phyloP scores from a whole-genome alignment of 2,329 filamentous ascomycete species.

The Ophiostoma ulmi region DNA sequence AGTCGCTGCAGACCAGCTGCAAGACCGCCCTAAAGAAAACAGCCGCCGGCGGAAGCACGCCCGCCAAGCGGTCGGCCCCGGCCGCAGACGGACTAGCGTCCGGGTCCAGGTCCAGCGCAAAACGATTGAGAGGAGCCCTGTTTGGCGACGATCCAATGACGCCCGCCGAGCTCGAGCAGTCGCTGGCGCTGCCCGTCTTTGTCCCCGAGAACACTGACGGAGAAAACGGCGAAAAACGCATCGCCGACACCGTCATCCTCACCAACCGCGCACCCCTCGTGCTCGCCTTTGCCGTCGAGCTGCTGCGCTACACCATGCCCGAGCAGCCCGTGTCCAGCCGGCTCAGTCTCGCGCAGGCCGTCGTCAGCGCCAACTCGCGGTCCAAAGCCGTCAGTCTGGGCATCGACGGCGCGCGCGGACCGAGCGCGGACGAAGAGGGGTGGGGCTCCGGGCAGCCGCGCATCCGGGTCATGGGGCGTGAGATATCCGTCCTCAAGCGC shows the following conservation, averaged over 20 bases:
- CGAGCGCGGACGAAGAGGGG: constrained; percentile 62
- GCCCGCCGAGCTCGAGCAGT: constrained; percentile 57
- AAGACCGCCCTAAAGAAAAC: constrained; percentile 46
- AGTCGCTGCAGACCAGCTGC: constrained; percentile 50
- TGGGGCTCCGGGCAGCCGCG: constrained; percentile 72
- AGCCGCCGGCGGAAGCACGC: constrained; percentile 18
- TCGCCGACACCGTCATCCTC: constrained; percentile 54
- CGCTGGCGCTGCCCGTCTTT: constrained; percentile 55
- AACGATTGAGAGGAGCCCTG: constrained; percentile 30
- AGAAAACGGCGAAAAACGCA: constrained; percentile 41
- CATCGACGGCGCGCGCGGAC: constrained; percentile 62
- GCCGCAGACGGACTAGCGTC: background rate
- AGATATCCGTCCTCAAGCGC: constrained; percentile 69
- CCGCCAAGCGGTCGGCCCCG: background rate
- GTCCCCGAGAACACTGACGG: constrained; percentile 35
- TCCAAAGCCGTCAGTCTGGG: constrained; percentile 72
- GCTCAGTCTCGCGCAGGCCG: constrained; percentile 74
- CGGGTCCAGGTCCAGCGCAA: background rate
- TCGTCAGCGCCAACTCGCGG: constrained; percentile 75
- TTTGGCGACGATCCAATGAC: constrained; percentile 36
- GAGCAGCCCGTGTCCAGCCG: constrained; percentile 80
- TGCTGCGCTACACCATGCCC: constrained; percentile 76
- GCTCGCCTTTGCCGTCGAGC: constrained; percentile 69
- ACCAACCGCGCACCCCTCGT: constrained; percentile 76
- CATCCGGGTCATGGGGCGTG: constrained; percentile 66